Evolutionary conservation across 2,329 filamentous ascomycete species (phyloP).

Genomic region (Bipolaris zeicola): DNA sequence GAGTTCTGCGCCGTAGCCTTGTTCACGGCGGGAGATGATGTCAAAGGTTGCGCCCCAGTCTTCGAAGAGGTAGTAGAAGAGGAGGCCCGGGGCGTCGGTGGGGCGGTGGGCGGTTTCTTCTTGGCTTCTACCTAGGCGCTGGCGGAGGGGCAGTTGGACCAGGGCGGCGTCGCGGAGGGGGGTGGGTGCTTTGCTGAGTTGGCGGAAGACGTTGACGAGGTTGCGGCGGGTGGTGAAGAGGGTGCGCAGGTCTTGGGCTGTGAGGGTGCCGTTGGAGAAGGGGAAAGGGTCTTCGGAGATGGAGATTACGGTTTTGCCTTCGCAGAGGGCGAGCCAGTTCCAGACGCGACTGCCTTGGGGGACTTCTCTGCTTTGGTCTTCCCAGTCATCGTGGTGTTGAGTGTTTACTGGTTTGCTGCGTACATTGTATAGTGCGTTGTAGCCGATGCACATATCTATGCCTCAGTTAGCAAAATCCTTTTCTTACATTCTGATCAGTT

Average conservation of each 20-base stretch:
- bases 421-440: conserved; percentile 65
- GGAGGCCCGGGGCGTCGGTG: conserved; percentile 62
- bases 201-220: conserved; percentile 64
- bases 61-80: conserved; percentile 72
- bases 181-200: conserved; percentile 62
- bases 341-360: conserved; percentile 64
- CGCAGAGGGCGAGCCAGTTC: conserved; percentile 73
- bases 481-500: background rate
- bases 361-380: conserved; percentile 42
- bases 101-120: conserved; percentile 54
- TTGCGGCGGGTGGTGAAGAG: conserved; percentile 62
- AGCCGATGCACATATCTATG: conserved; percentile 71
- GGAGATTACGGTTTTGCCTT: conserved; percentile 74
- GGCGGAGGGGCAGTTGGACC: conserved; percentile 53
- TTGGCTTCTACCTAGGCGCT: conserved; percentile 51
- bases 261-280: conserved; percentile 44
- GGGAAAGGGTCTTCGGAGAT: conserved; percentile 67
- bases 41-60: conserved; percentile 67
- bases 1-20: conserved; percentile 56
- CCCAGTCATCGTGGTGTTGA: conserved; percentile 23
- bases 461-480: conserved; percentile 8
- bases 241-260: conserved; percentile 52
- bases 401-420: conserved; percentile 27
- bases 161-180: conserved; percentile 48
- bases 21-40: conserved; percentile 57